A percentile compares a stretch with the other conserved stretches of the same genome.
phyloP scores from a whole-genome alignment of 192 early-diverging fungal genomes.

The Podila epigama region DNA sequence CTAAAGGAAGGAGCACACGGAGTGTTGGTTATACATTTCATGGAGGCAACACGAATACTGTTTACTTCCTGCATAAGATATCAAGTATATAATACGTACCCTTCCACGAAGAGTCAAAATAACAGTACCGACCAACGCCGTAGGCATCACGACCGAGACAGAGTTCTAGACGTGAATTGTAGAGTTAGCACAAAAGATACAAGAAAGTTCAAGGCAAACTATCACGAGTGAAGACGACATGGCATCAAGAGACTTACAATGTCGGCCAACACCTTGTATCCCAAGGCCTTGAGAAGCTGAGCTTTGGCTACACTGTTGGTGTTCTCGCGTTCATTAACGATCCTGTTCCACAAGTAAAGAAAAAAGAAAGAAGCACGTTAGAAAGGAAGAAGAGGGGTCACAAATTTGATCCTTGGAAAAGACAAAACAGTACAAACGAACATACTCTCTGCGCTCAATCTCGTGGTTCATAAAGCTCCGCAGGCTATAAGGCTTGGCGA shows the following conservation, averaged over 20 bases:
- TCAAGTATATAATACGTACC: conserved; percentile 56
- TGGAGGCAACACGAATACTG: no score
- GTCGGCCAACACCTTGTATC: conserved; percentile 69
- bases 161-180: conserved; percentile 59
- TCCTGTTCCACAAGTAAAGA: conserved; percentile 10
- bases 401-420: neutral
- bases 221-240: conserved; percentile 28
- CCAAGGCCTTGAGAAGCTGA: conserved; percentile 72
- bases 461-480: conserved; percentile 70
- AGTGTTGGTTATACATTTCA: no score
- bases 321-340: conserved; percentile 42
- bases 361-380: neutral
- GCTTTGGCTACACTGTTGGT: conserved; percentile 52
- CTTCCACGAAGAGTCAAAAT: conserved; percentile 84
- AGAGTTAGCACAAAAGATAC: no score
- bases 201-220: no score
- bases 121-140: conserved; percentile 82
- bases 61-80: no score
- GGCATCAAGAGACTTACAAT: conserved; percentile 56
- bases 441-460: conserved; percentile 61
- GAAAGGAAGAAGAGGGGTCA: neutral
- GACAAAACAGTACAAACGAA: neutral
- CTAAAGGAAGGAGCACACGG: no score
- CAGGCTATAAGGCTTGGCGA: conserved; percentile 78
- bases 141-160: conserved; percentile 84